These are phyloP conservation scores for Sonneratia alba DNA, from an alignment of 345 rosid species.

Conservation along the genomic window DNA sequence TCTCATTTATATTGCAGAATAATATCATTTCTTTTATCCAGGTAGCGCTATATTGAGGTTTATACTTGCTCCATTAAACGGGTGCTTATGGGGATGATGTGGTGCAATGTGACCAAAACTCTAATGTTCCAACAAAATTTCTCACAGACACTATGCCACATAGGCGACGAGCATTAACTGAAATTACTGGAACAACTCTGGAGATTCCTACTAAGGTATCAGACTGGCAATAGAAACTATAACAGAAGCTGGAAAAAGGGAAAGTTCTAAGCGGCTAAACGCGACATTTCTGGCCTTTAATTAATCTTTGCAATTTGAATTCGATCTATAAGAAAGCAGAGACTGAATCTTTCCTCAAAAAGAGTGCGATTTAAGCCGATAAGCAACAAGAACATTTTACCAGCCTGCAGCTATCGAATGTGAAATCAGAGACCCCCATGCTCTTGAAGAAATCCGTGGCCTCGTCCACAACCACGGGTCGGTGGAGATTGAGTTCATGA, in stretches of 20 bases:
- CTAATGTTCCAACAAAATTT: background rate
- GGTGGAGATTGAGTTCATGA: slow-evolving; percentile 78
- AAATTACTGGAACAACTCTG: background rate
- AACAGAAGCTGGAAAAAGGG: background rate
- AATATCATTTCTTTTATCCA: background rate
- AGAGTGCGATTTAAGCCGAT: background rate
- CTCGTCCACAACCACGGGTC: slow-evolving; percentile 62
- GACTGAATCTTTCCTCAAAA: background rate
- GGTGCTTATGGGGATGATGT: background rate
- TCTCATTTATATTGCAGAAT: background rate
- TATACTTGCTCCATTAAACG: background rate
- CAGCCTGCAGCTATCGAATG: slow-evolving; percentile 74
- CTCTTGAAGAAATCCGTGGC: slow-evolving; percentile 56
- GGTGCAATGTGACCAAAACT: background rate
- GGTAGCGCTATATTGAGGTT: background rate
- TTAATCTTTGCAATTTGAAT: background rate
- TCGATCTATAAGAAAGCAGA: background rate
- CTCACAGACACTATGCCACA: background rate
- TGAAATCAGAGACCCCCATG: slow-evolving; percentile 65
- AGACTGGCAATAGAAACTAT: background rate
- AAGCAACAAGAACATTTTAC: slow-evolving; percentile 21
- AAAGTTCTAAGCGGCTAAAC: background rate
- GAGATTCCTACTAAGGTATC: background rate
- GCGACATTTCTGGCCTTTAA: background rate
- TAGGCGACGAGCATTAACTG: background rate